Evolutionary conservation across 2,329 filamentous ascomycete genomes (phyloP), one percentile per base, ranked within the genome.

Genomic region (Madurella mycetomatis): DNA sequence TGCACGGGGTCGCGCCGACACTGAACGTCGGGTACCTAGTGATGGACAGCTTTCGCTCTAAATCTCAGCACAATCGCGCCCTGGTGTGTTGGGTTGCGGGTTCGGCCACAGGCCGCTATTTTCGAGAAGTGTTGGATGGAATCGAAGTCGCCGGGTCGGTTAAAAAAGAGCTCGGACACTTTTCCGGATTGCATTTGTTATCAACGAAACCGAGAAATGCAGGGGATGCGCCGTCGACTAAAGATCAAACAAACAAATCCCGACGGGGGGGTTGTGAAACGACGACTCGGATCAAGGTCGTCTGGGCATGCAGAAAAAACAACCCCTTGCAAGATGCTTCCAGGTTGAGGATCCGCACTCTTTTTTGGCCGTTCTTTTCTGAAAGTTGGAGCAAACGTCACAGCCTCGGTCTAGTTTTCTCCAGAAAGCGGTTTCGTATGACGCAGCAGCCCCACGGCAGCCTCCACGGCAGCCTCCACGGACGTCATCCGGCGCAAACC

Each of bases 401-500:
- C 44, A 37, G 37, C 44, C 34, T 37, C 11, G 34, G 11, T 15
- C 34, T 37, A 9, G 9, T 37, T 37, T 7, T 37, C 13, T 37
- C 9, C 34, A 37, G 4, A 11, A 15, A 15, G 34, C 9, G 34
- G 44, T 47, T 47, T 57, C 55, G 56, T 48, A 53, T 52, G 54
- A 57, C 44, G 56, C 51, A 52, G 50, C 25, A 50, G 51, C 53
- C 55, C 47, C 50, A 53, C 44, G 12, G 30, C 50, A 47, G 16
- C n/a, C n/a, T 25, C 34, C 34, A 37, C 34, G 9, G 34, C 34
- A 37, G 25, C 25, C 25, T 25, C 53, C 52, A 51, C 13, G 56
- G 49, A 62, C 60, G 60, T 62, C 60, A 62, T 62, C 49, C 47
- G 47, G 47, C 53, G 25, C 25, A 25, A 25, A 25, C 25, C 25